These are phyloP conservation scores for Hymenoscyphus fructigenus DNA, from an alignment of 2,329 filamentous ascomycete species.

Conservation along the genomic window DNA sequence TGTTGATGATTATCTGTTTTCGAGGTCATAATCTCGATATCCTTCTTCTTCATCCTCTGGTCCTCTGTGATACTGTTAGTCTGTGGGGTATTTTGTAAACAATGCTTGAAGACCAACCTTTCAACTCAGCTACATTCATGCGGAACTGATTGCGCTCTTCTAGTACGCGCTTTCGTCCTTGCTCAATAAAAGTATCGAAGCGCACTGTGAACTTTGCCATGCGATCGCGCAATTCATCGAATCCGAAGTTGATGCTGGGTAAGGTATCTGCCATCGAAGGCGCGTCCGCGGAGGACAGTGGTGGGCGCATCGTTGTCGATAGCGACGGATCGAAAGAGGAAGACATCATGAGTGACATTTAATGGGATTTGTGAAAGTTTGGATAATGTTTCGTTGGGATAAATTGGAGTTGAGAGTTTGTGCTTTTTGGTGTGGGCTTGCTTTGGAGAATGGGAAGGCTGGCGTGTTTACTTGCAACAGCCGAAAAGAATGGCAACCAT, in stretches of 20 bases:
- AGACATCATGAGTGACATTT: slow-evolving; percentile 43
- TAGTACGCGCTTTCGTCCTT: slow-evolving; percentile 81
- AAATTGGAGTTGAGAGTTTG: slow-evolving; percentile 3
- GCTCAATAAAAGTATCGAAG: slow-evolving; percentile 93
- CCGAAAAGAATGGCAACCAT: too few species aligned
- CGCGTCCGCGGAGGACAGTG: slow-evolving; percentile 54
- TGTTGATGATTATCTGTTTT: slow-evolving; percentile 71
- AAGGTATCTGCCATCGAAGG: slow-evolving; percentile 75
- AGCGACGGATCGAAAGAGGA: slow-evolving; percentile 68
- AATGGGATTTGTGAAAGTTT: slow-evolving; percentile 3
- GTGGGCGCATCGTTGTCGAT: slow-evolving; percentile 50
- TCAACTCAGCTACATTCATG: slow-evolving; percentile 83
- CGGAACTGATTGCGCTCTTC: slow-evolving; percentile 94
- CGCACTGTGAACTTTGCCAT: slow-evolving; percentile 89
- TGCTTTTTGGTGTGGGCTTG: not conserved
- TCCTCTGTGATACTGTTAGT: slow-evolving; percentile 63
- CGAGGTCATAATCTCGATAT: slow-evolving; percentile 78
- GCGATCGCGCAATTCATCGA: slow-evolving; percentile 90
- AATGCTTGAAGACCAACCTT: slow-evolving; percentile 58
- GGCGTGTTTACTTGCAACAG: too few species aligned
- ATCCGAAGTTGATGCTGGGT: slow-evolving; percentile 90
- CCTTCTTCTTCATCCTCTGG: slow-evolving; percentile 82
- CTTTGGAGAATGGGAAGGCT: too few species aligned
- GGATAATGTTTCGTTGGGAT: slow-evolving; percentile 1
- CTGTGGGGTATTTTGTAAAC: not conserved